These are phyloP conservation scores for Pichia occidentalis DNA, from an alignment of 805 yeast genomes.

Conservation along the genomic window DNA sequence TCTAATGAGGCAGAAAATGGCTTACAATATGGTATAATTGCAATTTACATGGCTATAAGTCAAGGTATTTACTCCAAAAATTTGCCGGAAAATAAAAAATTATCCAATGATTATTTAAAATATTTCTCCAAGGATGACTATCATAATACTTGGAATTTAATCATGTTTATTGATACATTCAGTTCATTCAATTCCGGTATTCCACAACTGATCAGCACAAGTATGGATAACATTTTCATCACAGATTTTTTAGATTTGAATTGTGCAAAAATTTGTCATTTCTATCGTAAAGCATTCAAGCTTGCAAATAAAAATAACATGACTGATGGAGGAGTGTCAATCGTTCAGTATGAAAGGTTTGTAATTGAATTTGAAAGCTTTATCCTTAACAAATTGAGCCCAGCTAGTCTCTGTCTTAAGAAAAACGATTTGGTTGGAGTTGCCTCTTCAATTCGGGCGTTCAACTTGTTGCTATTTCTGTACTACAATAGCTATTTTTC, in stretches of 20 bases:
- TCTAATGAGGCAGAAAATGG: conserved; percentile 17
- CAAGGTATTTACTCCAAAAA: conserved; percentile 13
- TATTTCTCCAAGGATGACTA: conserved; percentile 17
- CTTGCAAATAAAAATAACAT: conserved; percentile 6
- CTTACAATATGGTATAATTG: conserved; percentile 14
- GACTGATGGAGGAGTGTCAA: conserved; percentile 1
- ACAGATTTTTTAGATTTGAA: conserved; percentile 7
- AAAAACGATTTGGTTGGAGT: conserved; percentile 8
- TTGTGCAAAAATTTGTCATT: conserved; percentile 7
- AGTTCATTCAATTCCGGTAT: conserved; percentile 21
- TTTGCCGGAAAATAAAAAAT: neutral
- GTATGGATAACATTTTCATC: conserved; percentile 8
- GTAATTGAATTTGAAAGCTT: conserved; percentile 17
- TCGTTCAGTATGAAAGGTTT: conserved; percentile 18
- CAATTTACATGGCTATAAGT: conserved; percentile 21
- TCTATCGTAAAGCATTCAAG: conserved; percentile 13
- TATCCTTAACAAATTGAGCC: conserved; percentile 9
- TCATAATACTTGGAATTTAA: conserved; percentile 15
- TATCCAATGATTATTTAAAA: conserved; percentile 6
- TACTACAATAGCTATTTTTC: conserved; percentile 16
- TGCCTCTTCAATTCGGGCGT: conserved; percentile 10
- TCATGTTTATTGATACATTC: conserved; percentile 21
- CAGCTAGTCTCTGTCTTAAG: conserved; percentile 9
- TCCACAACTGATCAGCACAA: conserved; percentile 15
- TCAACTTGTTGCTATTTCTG: conserved; percentile 19